Evolutionary conservation across 352 stramenopile genomes (phyloP).

Genomic region (Aphanomyces astaci): DNA sequence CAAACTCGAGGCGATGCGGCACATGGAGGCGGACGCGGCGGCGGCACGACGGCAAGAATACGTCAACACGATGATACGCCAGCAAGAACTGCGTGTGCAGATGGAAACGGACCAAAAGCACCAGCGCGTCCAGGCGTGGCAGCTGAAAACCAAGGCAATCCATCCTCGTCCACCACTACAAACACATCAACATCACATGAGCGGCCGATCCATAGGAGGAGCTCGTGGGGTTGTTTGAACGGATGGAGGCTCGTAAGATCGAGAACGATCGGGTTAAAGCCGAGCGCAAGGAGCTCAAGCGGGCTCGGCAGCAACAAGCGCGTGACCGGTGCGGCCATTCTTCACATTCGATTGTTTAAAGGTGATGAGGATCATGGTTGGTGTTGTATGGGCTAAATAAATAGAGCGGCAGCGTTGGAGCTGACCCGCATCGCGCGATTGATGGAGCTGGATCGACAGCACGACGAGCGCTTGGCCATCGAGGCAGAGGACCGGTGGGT

Average conservation of each 20-base stretch:
- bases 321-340: constrained; percentile 23
- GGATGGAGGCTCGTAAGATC: constrained; percentile 27
- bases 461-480: constrained; percentile 33
- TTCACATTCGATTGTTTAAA: no score
- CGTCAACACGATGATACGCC: not conserved
- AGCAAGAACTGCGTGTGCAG: constrained; percentile 30
- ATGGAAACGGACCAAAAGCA: constrained; percentile 28
- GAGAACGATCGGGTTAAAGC: constrained; percentile 27
- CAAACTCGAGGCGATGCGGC: constrained; percentile 1
- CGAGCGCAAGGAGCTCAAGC: constrained; percentile 27
- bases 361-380: no score
- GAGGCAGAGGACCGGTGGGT: not conserved
- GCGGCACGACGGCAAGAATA: not conserved
- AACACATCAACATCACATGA: constrained; percentile 31
- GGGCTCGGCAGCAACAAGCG: constrained; percentile 25
- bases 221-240: constrained; percentile 29
- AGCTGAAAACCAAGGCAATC: not conserved
- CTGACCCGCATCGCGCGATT: not conserved
- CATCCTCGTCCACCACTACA: constrained; percentile 30
- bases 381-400: constrained; percentile 24
- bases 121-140: not conserved
- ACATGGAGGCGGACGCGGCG: constrained; percentile 2
- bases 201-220: constrained; percentile 31
- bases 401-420: not conserved
- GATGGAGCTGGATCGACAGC: constrained; percentile 32